These are phyloP conservation scores for Posidonia oceanica DNA, from an alignment of 116 monocot genomes.

Conservation along the genomic window DNA sequence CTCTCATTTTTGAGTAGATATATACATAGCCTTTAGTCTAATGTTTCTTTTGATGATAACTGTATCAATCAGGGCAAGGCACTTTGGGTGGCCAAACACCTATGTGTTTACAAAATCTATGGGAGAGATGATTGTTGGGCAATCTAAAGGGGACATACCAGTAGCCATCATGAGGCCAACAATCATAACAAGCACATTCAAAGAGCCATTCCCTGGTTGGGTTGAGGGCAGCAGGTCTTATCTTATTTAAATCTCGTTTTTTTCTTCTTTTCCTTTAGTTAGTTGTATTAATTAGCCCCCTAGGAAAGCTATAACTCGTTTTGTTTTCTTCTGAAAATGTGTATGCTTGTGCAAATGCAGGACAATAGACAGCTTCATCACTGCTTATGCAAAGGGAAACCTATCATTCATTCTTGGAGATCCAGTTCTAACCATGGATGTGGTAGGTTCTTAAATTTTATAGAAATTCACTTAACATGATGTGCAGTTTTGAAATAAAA, in stretches of 20 bases:
- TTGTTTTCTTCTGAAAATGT: neutral
- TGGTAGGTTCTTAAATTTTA: neutral
- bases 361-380: slow-evolving; percentile 9
- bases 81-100: slow-evolving; percentile 74
- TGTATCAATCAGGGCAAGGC: slow-evolving; percentile 37
- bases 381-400: neutral
- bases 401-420: neutral
- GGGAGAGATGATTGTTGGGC: slow-evolving; percentile 71
- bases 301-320: no score
- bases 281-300: no score
- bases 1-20: no score
- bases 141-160: slow-evolving; percentile 23
- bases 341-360: neutral
- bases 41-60: neutral
- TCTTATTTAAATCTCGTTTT: neutral
- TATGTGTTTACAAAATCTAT: slow-evolving; percentile 88
- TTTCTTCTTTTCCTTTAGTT: neutral
- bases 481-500: no score
- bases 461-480: no score
- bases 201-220: slow-evolving; percentile 82
- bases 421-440: neutral
- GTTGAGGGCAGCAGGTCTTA: slow-evolving; percentile 78
- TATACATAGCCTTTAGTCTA: neutral
- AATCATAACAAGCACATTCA: slow-evolving; percentile 60
- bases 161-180: slow-evolving; percentile 70